phyloP scores from a whole-genome alignment of 2,329 filamentous ascomycete species.

The Diaporthe capsici region DNA sequence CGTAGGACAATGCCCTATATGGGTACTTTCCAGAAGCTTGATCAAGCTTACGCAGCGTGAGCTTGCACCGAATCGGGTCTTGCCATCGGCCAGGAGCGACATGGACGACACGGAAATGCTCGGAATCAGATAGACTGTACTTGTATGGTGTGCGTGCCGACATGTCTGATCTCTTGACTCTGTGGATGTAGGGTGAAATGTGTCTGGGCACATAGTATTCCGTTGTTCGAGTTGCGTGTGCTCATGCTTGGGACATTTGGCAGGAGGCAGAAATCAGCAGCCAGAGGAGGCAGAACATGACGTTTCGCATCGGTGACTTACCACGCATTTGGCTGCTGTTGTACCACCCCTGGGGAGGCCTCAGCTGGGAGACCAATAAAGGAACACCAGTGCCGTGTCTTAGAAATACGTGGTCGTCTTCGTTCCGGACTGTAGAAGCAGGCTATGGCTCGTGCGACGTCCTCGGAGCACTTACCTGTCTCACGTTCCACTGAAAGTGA shows the following conservation, averaged over 20 bases:
- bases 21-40: too few species aligned
- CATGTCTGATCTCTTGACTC: background rate
- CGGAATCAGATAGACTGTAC: too few species aligned
- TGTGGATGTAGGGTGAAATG: background rate
- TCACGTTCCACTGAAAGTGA: too few species aligned
- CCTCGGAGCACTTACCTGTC: too few species aligned
- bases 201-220: background rate
- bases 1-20: constrained; percentile 30
- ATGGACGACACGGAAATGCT: background rate
- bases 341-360: too few species aligned
- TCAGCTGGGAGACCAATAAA: too few species aligned
- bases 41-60: too few species aligned
- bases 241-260: accelerated
- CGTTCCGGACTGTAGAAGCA: background rate
- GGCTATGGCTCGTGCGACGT: too few species aligned
- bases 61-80: constrained; percentile 22
- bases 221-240: background rate
- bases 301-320: too few species aligned
- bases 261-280: background rate
- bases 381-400: background rate
- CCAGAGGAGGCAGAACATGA: too few species aligned
- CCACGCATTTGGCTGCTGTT: too few species aligned
- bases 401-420: background rate
- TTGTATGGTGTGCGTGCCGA: accelerated
- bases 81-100: constrained; percentile 24